A percentile compares a stretch with the other conserved stretches of the same genome.
Evolutionary conservation across 306 rosid species (phyloP).

Genomic region (Abrus pulchellus): DNA sequence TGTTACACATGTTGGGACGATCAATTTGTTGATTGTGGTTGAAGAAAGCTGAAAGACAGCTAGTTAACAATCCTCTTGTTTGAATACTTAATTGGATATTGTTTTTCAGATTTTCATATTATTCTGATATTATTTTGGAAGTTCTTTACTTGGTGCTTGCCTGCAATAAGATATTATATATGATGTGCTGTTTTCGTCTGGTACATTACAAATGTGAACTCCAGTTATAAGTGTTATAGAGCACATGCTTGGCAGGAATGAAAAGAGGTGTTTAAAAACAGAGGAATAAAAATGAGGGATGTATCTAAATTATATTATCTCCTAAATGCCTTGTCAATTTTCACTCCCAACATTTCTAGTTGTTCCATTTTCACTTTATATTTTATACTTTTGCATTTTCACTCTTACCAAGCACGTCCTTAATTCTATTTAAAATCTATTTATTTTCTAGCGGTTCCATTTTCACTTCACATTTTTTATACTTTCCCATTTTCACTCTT

Average conservation of each 20-base stretch:
- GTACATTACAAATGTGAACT: neutral
- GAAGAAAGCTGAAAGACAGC: conserved; percentile 6
- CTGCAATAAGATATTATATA: conserved; percentile 3
- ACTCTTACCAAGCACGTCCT: neutral
- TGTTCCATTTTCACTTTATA: neutral
- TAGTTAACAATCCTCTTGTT: neutral
- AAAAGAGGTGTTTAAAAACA: conserved; percentile 5
- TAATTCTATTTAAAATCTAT: conserved; percentile 11
- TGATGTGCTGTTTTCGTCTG: conserved; percentile 6
- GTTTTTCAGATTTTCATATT: neutral
- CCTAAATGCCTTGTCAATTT: conserved; percentile 17
- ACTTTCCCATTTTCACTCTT: conserved; percentile 11
- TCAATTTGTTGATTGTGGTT: conserved; percentile 26
- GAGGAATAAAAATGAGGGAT: conserved; percentile 16
- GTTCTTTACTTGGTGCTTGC: neutral
- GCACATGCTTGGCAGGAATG: conserved; percentile 11
- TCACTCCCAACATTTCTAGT: neutral
- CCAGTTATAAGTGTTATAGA: neutral
- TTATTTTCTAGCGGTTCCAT: neutral
- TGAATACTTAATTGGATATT: neutral
- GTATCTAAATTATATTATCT: conserved; percentile 9
- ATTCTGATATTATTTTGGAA: conserved; percentile 23
- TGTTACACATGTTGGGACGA: conserved; percentile 22
- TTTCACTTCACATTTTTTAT: neutral
- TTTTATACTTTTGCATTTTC: conserved; percentile 3